A percentile compares a stretch with the other conserved stretches of the same genome.
Evolutionary conservation across 164 flowering plant species (phyloP).

Genomic region (Berberis vulgaris): DNA sequence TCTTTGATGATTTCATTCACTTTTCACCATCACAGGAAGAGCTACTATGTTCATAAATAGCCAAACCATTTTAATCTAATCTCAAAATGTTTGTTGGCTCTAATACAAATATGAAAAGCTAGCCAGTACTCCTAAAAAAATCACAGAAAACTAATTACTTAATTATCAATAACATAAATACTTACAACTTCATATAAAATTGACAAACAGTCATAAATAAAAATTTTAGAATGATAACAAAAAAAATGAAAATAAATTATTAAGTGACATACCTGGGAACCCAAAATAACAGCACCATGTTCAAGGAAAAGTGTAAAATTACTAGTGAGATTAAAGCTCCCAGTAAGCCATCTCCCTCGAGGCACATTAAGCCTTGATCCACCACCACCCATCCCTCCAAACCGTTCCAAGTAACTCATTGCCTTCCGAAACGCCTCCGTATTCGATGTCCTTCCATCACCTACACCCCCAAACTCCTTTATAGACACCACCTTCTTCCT

Average conservation of each 20-base stretch:
- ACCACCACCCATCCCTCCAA: constrained; percentile 39
- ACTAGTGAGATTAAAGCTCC: constrained; percentile 89
- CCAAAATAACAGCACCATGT: constrained; percentile 78
- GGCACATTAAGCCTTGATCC: constrained; percentile 82
- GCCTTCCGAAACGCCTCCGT: constrained; percentile 69
- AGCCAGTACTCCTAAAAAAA: background rate
- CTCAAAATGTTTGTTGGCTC: background rate
- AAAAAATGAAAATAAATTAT: background rate
- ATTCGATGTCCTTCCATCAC: constrained; percentile 81
- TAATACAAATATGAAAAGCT: background rate
- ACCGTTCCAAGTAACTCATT: constrained; percentile 34
- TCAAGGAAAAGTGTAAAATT: constrained; percentile 89
- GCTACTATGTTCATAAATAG: no score
- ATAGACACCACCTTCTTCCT: constrained; percentile 47
- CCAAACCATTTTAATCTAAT: background rate
- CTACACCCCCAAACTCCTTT: constrained; percentile 80
- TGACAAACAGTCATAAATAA: background rate
- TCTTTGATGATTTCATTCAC: no score
- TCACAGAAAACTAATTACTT: background rate
- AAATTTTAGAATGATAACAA: no score
- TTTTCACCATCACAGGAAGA: no score
- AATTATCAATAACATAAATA: background rate
- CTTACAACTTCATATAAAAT: background rate
- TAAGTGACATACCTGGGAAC: constrained; percentile 57
- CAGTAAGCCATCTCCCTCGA: constrained; percentile 73